Evolutionary conservation across 31 red algal species (phyloP).

Genomic region (Bonnemaisonia californica): DNA sequence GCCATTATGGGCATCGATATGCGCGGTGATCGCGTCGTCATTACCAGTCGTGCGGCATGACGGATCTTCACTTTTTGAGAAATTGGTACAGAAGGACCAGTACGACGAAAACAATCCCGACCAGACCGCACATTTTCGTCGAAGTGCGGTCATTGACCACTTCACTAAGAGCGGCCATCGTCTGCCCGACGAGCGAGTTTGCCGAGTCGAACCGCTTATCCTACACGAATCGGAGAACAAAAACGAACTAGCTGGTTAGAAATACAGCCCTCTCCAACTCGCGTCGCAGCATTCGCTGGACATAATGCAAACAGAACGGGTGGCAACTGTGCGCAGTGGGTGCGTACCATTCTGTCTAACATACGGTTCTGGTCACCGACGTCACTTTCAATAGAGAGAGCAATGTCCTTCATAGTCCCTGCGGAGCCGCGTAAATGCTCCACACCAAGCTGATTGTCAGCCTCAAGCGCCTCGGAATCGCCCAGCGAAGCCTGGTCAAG

Average conservation of each 20-base stretch:
- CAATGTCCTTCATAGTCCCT: slow-evolving; percentile 45
- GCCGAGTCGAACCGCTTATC: slow-evolving; percentile 54
- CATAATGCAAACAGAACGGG: too few species aligned
- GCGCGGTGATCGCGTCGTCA: slow-evolving; percentile 5
- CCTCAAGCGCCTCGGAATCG: slow-evolving; percentile 29
- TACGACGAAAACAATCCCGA: slow-evolving; percentile 19
- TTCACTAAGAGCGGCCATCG: slow-evolving; percentile 14
- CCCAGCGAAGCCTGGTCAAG: not conserved
- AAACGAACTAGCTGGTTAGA: too few species aligned
- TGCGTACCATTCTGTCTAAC: slow-evolving; percentile 41
- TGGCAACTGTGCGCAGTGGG: not conserved
- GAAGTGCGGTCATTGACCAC: slow-evolving; percentile 42
- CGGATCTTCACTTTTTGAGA: slow-evolving; percentile 6
- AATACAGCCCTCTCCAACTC: too few species aligned
- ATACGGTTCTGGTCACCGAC: slow-evolving; percentile 48
- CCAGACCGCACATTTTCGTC: slow-evolving; percentile 5
- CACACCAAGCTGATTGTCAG: slow-evolving; percentile 35
- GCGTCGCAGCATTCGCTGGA: too few species aligned
- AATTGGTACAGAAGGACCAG: slow-evolving; percentile 21
- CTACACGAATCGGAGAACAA: not conserved
- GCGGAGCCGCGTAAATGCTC: slow-evolving; percentile 35
- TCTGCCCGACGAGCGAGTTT: slow-evolving; percentile 24
- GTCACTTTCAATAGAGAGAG: slow-evolving; percentile 28
- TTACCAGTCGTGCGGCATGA: not conserved
- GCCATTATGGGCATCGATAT: slow-evolving; percentile 34